Conservation (phyloP, 805 yeast species). For the Wickerhamomyces bisporus region DNA sequence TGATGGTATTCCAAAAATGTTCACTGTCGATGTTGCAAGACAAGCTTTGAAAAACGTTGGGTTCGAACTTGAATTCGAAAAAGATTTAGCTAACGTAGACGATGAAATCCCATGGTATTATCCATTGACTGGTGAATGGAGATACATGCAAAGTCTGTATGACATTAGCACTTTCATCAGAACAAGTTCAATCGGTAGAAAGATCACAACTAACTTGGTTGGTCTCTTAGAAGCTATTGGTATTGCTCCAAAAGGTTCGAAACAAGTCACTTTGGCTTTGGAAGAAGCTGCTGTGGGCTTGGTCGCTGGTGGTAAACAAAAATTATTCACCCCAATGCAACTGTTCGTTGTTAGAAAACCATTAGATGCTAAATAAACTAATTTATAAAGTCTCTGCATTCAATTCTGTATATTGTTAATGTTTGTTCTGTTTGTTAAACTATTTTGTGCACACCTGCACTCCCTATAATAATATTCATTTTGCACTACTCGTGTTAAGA, state of each 20-base stretch:
- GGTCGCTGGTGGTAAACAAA: conserved; percentile 87
- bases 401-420: too few species aligned
- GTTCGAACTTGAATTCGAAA: conserved; percentile 68
- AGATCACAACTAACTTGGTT: conserved; percentile 73
- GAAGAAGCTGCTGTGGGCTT: conserved; percentile 96
- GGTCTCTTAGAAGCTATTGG: conserved; percentile 80
- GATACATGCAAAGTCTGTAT: conserved; percentile 69
- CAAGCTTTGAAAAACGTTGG: conserved; percentile 84
- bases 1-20: conserved; percentile 99
- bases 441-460: too few species aligned
- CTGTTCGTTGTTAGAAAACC: conserved; percentile 88
- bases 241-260: conserved; percentile 88
- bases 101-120: conserved; percentile 97
- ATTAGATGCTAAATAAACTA: conserved; percentile 19
- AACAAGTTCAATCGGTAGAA: conserved; percentile 84
- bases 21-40: conserved; percentile 75
- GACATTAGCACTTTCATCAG: conserved; percentile 84
- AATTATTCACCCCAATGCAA: conserved; percentile 97
- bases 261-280: conserved; percentile 83
- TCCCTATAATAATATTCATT: too few species aligned
- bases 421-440: too few species aligned
- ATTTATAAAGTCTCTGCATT: background rate
- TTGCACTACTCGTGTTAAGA: too few species aligned
- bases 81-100: conserved; percentile 76
- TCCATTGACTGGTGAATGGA: conserved; percentile 93